Conservation (phyloP, 306 rosid genomes). For the Quercus aquifolioides region DNA sequence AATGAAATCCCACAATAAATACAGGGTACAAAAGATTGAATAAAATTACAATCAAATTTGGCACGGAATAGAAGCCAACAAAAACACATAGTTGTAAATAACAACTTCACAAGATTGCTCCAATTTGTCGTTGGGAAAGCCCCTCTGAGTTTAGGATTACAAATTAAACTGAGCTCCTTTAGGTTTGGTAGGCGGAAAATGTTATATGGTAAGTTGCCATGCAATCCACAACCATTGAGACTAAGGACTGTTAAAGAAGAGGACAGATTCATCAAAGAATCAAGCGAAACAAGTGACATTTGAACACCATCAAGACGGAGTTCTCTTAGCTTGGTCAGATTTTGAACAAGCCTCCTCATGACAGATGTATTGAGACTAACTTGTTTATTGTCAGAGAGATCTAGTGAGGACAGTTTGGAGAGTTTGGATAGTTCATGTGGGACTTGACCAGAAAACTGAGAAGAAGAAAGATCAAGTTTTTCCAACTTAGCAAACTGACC, state of each 20-base stretch:
- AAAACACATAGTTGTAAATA: no score
- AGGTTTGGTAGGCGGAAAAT: neutral
- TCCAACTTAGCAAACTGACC: neutral
- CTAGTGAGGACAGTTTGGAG: constrained; percentile 14
- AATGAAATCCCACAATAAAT: no score
- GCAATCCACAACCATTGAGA: neutral
- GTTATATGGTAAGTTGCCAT: neutral
- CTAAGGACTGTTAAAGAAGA: neutral
- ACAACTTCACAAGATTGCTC: no score
- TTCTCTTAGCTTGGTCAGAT: neutral
- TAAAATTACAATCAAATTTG: no score
- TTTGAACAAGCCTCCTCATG: neutral
- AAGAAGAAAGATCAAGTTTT: neutral
- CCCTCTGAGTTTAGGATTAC: neutral
- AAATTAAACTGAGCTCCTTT: neutral
- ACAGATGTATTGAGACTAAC: neutral
- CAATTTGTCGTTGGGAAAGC: neutral
- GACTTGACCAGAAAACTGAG: neutral
- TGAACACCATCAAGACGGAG: neutral
- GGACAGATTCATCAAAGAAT: neutral
- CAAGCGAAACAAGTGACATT: neutral
- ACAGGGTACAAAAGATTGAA: no score
- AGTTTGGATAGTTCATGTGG: neutral
- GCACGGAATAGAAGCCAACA: no score
- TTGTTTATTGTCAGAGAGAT: constrained; percentile 29